Percentiles rank a stretch among this genome's conserved stretches.
Evolutionary conservation across 192 early-diverging fungal genomes (phyloP).

Genomic region (Phycomyces nitens): DNA sequence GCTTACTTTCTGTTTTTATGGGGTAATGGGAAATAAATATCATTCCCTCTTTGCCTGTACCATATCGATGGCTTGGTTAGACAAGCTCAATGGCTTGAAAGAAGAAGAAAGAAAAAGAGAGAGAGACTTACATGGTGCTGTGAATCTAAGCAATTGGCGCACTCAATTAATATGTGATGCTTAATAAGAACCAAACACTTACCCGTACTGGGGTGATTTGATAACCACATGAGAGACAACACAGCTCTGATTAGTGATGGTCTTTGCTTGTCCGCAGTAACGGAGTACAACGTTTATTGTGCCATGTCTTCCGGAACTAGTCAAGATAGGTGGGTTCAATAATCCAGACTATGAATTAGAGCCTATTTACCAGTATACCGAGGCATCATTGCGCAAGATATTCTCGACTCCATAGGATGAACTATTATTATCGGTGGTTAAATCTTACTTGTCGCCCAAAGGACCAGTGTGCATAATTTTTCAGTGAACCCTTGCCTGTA

Average conservation of each 20-base stretch:
- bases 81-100: neutral
- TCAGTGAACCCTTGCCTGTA: conserved; percentile 11
- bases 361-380: conserved; percentile 21
- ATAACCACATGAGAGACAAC: conserved; percentile 44
- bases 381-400: conserved; percentile 9
- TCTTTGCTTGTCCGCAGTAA: conserved; percentile 12
- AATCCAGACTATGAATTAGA: too few relatives aligned
- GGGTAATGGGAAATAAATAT: conserved; percentile 50
- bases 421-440: neutral
- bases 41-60: conserved; percentile 46
- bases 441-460: neutral
- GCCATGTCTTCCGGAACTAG: conserved; percentile 29
- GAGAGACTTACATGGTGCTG: conserved; percentile 43
- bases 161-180: neutral
- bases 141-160: conserved; percentile 25
- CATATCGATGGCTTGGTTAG: neutral
- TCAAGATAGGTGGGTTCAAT: too few relatives aligned
- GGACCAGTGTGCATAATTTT: neutral
- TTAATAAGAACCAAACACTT: neutral
- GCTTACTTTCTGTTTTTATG: conserved; percentile 39
- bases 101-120: neutral
- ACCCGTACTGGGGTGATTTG: conserved; percentile 46
- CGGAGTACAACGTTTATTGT: conserved; percentile 24
- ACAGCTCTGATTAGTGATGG: conserved; percentile 25
- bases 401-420: conserved; percentile 13